Conservation (phyloP, 1,284 basidiomycete species). For the Ustilago curta region DNA sequence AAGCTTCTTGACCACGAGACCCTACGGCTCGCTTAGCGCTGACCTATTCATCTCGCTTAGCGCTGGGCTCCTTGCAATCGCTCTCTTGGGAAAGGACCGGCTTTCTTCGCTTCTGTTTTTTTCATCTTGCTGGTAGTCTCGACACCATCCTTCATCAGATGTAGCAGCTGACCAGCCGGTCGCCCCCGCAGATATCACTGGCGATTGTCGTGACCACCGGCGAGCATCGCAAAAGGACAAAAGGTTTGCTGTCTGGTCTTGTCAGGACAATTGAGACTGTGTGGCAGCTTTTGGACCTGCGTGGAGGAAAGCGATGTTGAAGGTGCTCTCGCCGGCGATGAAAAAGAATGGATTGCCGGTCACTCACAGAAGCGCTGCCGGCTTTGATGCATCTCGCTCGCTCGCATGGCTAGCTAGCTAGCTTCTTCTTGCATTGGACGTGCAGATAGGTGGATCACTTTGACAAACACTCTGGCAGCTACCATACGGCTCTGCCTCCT, state of each 20-base stretch:
- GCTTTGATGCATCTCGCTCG: constrained; percentile 3
- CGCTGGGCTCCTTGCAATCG: not conserved
- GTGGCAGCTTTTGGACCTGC: not conserved
- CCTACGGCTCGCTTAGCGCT: constrained; percentile 8
- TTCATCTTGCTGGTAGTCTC: not conserved
- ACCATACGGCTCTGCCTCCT: not conserved
- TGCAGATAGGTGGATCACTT: not conserved
- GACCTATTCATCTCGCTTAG: not conserved
- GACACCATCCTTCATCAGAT: not conserved
- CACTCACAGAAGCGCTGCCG: not conserved
- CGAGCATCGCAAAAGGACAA: not conserved
- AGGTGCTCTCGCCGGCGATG: not conserved
- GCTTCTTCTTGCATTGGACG: constrained; percentile 4
- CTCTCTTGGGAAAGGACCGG: not conserved
- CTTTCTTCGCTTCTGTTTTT: not conserved
- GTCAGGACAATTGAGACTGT: not conserved
- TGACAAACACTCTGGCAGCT: not conserved
- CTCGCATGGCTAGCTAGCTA: not conserved
- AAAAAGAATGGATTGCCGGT: constrained; percentile 8
- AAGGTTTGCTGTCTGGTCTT: not conserved
- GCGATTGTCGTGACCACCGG: not conserved
- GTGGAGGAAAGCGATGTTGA: not conserved
- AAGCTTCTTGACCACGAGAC: constrained; percentile 7
- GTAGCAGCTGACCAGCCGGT: not conserved
- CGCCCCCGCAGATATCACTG: no score